These are phyloP conservation scores for Penicillium sp. DNA, from an alignment of 2,329 filamentous ascomycete genomes.

Conservation along the genomic window DNA sequence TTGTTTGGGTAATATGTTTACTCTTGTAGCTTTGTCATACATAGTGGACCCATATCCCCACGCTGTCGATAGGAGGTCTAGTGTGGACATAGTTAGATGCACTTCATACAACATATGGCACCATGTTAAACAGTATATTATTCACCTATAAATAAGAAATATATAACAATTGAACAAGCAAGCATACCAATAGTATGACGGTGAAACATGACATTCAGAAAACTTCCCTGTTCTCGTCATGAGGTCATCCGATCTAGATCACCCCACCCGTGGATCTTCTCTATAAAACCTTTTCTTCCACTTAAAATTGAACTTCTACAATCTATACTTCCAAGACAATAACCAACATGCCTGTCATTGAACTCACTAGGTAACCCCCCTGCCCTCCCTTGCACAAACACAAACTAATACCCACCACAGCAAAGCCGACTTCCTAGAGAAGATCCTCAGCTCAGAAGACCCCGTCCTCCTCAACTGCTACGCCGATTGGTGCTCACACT, in stretches of 20 bases:
- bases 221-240: not conserved
- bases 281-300: not conserved
- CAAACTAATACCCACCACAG: not conserved
- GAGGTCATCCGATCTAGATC: not conserved
- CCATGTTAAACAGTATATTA: too few relatives aligned
- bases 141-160: too few relatives aligned
- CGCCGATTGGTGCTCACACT: conserved; percentile 2
- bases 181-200: not conserved
- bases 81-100: too few relatives aligned
- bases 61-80: not conserved
- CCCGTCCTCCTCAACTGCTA: conserved; percentile 1
- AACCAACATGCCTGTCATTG: conserved; percentile 2
- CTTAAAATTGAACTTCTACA: not conserved
- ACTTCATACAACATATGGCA: not conserved
- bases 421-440: conserved; percentile 1
- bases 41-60: not conserved
- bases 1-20: not conserved
- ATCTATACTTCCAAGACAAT: not conserved
- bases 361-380: not conserved
- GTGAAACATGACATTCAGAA: not conserved
- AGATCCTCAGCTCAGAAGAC: not conserved
- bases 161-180: not conserved
- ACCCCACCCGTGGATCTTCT: not conserved
- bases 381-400: not conserved
- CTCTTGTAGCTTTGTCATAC: not conserved